phyloP scores from a whole-genome alignment of 352 stramenopile species.

The Phytophthora europaea region DNA sequence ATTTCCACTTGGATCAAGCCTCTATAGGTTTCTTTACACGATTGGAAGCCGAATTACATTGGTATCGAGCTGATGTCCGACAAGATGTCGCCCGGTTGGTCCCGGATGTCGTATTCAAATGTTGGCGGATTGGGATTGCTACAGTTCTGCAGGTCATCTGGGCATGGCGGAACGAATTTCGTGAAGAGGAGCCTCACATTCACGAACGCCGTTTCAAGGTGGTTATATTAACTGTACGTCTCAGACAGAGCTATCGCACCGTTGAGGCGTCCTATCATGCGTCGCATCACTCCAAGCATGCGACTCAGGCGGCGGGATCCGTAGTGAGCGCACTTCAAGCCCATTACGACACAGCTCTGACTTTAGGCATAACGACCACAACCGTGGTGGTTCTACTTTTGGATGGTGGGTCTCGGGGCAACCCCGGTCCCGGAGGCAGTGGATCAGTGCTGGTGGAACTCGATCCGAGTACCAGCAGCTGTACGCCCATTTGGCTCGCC shows the following conservation, averaged over 20 bases:
- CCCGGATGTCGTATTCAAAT: background rate
- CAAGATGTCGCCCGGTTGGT: background rate
- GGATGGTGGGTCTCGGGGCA: slow-evolving; percentile 12
- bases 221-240: background rate
- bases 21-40: background rate
- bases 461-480: too few species aligned
- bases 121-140: background rate
- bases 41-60: background rate
- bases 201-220: background rate
- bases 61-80: background rate
- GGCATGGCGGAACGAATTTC: background rate
- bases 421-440: background rate
- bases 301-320: too few species aligned
- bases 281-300: too few species aligned
- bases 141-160: background rate
- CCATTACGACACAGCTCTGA: too few species aligned
- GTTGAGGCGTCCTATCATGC: too few species aligned
- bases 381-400: background rate
- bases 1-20: background rate
- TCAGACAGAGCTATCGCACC: background rate
- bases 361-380: too few species aligned
- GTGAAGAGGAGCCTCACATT: background rate
- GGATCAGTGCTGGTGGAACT: background rate
- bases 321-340: too few species aligned
- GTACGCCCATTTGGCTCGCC: background rate